A percentile compares a stretch with the other conserved stretches of the same genome.
phyloP scores from a whole-genome alignment of 495 filamentous ascomycete genomes.

The Xylaria sp. region DNA sequence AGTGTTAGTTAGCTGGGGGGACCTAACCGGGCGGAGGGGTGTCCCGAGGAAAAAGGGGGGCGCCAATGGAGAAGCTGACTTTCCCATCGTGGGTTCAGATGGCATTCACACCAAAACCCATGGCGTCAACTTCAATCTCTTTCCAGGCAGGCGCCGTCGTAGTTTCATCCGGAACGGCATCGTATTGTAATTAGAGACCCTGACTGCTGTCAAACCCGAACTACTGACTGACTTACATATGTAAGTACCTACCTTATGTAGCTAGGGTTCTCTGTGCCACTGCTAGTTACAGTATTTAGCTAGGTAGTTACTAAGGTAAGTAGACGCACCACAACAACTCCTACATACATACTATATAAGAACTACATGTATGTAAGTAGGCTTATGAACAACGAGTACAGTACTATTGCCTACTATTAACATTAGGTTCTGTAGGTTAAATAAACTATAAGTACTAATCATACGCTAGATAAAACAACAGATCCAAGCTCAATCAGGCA shows the following conservation, averaged over 20 bases:
- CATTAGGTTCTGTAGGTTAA: too few relatives aligned
- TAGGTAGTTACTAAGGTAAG: too few relatives aligned
- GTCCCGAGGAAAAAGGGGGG: not conserved
- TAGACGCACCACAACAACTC: not conserved
- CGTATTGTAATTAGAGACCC: constrained; percentile 1
- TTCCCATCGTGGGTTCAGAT: constrained; percentile 23
- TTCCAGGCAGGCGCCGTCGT: not conserved
- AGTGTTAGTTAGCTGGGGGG: not conserved
- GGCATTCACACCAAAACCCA: constrained; percentile 22
- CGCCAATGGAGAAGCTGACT: constrained; percentile 20
- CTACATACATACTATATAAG: too few relatives aligned
- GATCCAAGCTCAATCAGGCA: not conserved
- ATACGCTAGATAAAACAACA: not conserved
- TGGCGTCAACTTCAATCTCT: not conserved
- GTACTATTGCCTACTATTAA: not conserved
- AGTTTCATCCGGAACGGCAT: not conserved
- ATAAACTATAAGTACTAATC: not conserved
- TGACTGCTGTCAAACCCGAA: constrained; percentile 19
- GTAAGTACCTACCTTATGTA: not conserved
- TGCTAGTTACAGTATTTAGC: too few relatives aligned
- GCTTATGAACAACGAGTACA: too few relatives aligned
- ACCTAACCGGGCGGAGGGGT: too few relatives aligned
- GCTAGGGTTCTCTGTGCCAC: not conserved
- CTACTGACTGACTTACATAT: not conserved
- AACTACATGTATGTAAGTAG: too few relatives aligned